These are phyloP conservation scores for Juglanconis sp. DNA, from an alignment of 2,329 filamentous ascomycete species.

Conservation along the genomic window DNA sequence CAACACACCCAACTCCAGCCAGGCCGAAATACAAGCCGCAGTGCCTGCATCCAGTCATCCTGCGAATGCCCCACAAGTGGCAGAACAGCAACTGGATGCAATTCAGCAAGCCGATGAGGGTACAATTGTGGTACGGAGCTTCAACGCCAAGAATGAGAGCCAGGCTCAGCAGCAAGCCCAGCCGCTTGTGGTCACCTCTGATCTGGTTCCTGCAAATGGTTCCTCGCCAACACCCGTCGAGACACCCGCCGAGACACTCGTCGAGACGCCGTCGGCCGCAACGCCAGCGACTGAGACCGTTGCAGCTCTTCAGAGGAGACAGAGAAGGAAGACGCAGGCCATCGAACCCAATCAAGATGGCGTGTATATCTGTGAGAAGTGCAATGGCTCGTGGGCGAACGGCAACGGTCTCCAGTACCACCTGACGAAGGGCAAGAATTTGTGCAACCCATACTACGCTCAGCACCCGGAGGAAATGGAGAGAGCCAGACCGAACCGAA, in stretches of 20 bases:
- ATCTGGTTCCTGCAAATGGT: not conserved
- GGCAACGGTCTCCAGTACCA: conserved; percentile 58
- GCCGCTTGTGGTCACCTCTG: not conserved
- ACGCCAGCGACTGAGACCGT: not conserved
- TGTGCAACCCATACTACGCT: conserved; percentile 50
- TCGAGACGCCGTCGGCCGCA: not conserved
- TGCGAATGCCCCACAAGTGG: not conserved
- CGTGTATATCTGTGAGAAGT: conserved; percentile 44
- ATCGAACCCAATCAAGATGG: not conserved
- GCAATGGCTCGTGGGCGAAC: conserved; percentile 55
- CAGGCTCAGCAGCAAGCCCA: not conserved
- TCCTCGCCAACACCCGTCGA: not conserved
- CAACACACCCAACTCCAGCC: not conserved
- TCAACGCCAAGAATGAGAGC: not conserved
- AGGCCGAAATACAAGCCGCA: not conserved
- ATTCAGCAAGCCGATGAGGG: not conserved
- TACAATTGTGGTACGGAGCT: not conserved
- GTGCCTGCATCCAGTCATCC: not conserved
- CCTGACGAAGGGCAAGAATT: conserved; percentile 49
- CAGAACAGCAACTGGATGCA: not conserved
- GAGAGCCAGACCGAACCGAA: conserved; percentile 4
- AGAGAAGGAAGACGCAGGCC: not conserved
- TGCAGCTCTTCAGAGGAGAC: not conserved
- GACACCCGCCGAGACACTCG: not conserved
- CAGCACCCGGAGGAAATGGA: conserved; percentile 25